Conservation (phyloP, 2,329 filamentous ascomycete species). For the Xylariaceae sp. region DNA sequence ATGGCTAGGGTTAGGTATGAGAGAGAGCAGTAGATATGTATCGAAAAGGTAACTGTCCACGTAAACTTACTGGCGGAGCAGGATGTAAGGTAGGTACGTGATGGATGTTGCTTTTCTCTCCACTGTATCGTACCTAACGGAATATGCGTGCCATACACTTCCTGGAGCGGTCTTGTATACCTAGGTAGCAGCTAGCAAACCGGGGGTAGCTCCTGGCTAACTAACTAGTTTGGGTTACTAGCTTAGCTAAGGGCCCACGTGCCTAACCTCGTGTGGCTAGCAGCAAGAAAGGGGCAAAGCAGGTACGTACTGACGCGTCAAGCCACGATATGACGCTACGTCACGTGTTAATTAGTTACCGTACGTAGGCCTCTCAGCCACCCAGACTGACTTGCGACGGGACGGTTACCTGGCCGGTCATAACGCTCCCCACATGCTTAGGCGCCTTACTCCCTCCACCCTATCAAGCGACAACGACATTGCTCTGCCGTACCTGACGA, state of each 20-base stretch:
- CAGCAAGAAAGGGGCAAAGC: neutral
- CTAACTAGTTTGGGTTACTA: neutral
- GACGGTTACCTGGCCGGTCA: neutral
- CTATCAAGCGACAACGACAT: constrained; percentile 10
- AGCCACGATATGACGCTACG: constrained; percentile 17
- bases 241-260: neutral
- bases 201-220: neutral
- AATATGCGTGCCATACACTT: too few relatives aligned
- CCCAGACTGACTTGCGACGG: too few relatives aligned
- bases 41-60: too few relatives aligned
- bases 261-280: neutral
- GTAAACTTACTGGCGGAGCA: too few relatives aligned
- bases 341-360: constrained; percentile 16
- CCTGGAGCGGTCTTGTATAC: too few relatives aligned
- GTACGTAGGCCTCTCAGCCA: neutral
- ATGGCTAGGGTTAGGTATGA: too few relatives aligned
- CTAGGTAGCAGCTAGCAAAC: too few relatives aligned
- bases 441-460: constrained; percentile 3
- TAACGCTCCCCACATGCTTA: constrained; percentile 1
- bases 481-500: neutral
- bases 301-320: neutral
- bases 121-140: too few relatives aligned
- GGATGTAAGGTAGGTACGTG: too few relatives aligned
- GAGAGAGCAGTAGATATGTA: too few relatives aligned
- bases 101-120: too few relatives aligned